These are phyloP conservation scores for Leccinellum luteum DNA, from an alignment of 768 basidiomycete genomes.

Conservation along the genomic window DNA sequence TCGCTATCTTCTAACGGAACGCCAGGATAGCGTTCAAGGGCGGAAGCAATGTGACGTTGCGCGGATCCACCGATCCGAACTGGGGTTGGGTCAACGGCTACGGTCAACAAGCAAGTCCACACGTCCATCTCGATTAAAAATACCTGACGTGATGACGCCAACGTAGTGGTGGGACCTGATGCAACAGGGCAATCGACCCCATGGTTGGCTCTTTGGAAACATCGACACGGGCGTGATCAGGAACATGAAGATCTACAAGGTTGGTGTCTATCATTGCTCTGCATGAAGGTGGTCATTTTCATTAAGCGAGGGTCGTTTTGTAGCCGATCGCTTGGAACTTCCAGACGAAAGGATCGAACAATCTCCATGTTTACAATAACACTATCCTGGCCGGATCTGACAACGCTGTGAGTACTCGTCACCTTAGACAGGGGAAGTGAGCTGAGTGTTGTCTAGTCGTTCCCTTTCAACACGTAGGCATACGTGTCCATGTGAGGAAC, in stretches of 20 bases:
- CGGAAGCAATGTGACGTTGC: constrained; percentile 56
- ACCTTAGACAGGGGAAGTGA: neutral
- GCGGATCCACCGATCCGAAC: constrained; percentile 50
- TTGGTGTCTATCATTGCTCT: constrained; percentile 16
- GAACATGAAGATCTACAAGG: constrained; percentile 59
- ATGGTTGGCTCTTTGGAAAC: constrained; percentile 52
- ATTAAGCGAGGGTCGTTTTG: neutral
- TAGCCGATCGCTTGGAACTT: constrained; percentile 63
- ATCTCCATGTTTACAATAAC: constrained; percentile 55
- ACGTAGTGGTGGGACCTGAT: constrained; percentile 57
- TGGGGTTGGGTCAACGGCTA: constrained; percentile 69
- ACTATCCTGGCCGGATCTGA: constrained; percentile 52
- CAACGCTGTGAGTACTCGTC: constrained; percentile 19
- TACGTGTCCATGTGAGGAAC: neutral
- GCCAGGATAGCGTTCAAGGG: constrained; percentile 54
- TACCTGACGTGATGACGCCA: neutral
- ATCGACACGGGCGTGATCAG: constrained; percentile 53
- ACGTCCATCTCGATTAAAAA: neutral
- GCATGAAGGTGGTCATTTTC: neutral
- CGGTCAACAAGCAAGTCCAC: constrained; percentile 45
- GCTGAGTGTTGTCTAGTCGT: neutral
- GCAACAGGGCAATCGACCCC: constrained; percentile 52
- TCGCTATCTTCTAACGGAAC: neutral
- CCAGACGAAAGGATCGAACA: constrained; percentile 45
- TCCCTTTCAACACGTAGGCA: constrained; percentile 1